These are phyloP conservation scores for Yarrowia yakushimensis DNA, from an alignment of 805 yeast species.

Conservation along the genomic window DNA sequence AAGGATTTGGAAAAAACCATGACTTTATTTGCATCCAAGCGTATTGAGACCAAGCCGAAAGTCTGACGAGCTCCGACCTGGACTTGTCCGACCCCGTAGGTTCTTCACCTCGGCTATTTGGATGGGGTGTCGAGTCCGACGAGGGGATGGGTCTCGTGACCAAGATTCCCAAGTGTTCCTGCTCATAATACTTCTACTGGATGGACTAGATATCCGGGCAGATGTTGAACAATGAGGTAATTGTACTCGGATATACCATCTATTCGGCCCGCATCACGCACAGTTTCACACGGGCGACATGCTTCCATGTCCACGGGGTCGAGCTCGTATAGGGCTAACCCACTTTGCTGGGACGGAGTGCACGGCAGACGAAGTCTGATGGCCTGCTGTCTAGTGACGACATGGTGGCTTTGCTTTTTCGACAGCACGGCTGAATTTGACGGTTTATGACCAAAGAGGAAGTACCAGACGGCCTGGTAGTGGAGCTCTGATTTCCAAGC, in stretches of 20 bases:
- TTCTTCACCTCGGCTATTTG: neutral
- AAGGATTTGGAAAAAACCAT: neutral
- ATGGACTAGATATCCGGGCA: no score
- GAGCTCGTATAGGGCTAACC: neutral
- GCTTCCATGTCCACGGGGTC: neutral
- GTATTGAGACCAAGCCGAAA: neutral
- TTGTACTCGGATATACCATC: no score
- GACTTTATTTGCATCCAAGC: neutral
- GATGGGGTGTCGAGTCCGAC: neutral
- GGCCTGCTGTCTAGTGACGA: no score
- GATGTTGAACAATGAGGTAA: no score
- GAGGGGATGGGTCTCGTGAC: neutral
- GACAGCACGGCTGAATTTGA: conserved; percentile 1
- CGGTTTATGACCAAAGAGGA: neutral
- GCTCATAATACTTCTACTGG: no score
- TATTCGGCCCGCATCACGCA: neutral
- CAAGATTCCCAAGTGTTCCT: neutral
- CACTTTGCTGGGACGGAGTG: neutral
- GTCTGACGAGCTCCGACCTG: no score
- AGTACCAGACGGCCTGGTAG: neutral
- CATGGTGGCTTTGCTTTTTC: neutral
- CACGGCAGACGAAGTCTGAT: neutral
- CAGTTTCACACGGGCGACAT: neutral
- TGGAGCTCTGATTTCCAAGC: no score
- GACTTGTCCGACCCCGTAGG: neutral